Evolutionary conservation across 495 filamentous ascomycete genomes (phyloP).

Genomic region (Aspergillus indologenus): DNA sequence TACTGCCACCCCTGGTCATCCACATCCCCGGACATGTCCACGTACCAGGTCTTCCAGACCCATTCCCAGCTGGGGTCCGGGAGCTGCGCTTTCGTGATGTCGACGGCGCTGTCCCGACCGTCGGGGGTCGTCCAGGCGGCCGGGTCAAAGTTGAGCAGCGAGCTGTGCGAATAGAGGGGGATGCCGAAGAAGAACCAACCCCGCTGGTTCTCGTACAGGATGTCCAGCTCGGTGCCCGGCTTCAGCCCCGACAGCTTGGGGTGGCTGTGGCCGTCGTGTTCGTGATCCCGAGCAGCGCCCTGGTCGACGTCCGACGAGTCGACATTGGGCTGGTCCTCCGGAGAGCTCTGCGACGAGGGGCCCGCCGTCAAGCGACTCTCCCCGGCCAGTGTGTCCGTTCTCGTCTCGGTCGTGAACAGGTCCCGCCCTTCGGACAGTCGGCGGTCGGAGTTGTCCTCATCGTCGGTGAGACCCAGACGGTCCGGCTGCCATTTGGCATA

Average conservation of each 20-base stretch:
- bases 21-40: constrained; percentile 82
- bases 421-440: constrained; percentile 3
- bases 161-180: constrained; percentile 79
- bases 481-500: constrained; percentile 62
- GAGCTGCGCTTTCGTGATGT: constrained; percentile 86
- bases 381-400: constrained; percentile 16
- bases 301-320: constrained; percentile 18
- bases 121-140: constrained; percentile 77
- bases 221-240: constrained; percentile 61
- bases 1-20: constrained; percentile 98
- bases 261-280: constrained; percentile 5
- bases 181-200: constrained; percentile 85
- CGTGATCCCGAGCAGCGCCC: background rate
- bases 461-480: constrained; percentile 33
- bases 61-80: constrained; percentile 96
- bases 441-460: constrained; percentile 16
- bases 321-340: constrained; percentile 4
- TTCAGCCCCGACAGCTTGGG: constrained; percentile 18
- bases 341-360: background rate
- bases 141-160: constrained; percentile 84
- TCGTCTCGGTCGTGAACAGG: constrained; percentile 17
- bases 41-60: constrained; percentile 92
- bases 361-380: constrained; percentile 4
- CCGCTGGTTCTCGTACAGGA: constrained; percentile 92
- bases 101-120: constrained; percentile 70